Conservation (phyloP, 148 eudicot genomes). For the Diospyros lotus region DNA sequence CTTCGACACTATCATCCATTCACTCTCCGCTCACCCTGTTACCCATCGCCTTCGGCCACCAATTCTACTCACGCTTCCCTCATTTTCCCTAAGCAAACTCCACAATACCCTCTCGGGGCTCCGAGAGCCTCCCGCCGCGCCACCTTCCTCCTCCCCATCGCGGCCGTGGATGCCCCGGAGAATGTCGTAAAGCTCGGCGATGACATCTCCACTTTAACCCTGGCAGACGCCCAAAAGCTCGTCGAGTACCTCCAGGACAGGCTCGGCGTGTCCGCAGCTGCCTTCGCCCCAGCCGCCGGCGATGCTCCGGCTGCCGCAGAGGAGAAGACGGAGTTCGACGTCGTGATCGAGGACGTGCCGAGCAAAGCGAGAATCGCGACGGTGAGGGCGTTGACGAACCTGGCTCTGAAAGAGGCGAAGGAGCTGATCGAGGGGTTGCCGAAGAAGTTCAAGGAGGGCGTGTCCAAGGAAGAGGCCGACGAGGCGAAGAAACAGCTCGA, state of each 20-base stretch:
- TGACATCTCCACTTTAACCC: constrained; percentile 52
- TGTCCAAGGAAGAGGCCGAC: constrained; percentile 80
- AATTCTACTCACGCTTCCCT: constrained; percentile 11
- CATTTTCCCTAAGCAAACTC: constrained; percentile 21
- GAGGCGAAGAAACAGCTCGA: constrained; percentile 88
- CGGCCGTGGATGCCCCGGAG: constrained; percentile 67
- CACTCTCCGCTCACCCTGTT: constrained; percentile 25
- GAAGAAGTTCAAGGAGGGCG: constrained; percentile 80
- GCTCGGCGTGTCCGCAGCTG: constrained; percentile 68
- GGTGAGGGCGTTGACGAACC: constrained; percentile 72
- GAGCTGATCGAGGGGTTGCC: constrained; percentile 87
- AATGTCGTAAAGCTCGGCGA: constrained; percentile 49
- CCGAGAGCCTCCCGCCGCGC: constrained; percentile 30
- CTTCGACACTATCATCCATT: constrained; percentile 12
- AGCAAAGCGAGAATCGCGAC: constrained; percentile 75
- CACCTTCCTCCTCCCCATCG: constrained; percentile 50
- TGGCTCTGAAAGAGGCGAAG: constrained; percentile 86
- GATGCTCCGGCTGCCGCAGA: constrained; percentile 47
- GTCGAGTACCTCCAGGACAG: constrained; percentile 70
- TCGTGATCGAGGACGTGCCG: constrained; percentile 77
- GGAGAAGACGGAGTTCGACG: constrained; percentile 95
- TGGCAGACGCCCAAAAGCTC: constrained; percentile 63
- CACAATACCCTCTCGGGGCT: constrained; percentile 31
- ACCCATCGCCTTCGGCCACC: constrained; percentile 25
- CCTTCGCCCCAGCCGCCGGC: constrained; percentile 60